Evolutionary conservation across 2,329 filamentous ascomycete species (phyloP).

Genomic region (Fusarium robinianum): DNA sequence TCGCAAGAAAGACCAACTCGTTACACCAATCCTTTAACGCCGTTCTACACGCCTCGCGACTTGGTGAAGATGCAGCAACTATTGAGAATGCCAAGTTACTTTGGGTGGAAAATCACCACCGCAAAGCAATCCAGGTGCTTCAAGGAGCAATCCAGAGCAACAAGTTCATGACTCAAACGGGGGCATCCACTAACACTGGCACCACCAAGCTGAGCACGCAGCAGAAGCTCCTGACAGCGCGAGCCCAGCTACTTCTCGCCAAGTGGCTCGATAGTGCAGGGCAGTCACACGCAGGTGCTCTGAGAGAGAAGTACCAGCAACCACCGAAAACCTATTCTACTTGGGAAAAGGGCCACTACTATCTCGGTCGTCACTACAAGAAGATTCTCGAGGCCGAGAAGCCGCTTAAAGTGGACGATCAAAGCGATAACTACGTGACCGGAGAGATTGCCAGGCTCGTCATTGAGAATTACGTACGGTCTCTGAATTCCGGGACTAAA

Average conservation of each 20-base stretch:
- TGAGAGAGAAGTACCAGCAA: constrained; percentile 81
- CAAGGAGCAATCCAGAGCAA: constrained; percentile 83
- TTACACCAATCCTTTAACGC: constrained; percentile 91
- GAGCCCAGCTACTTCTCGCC: constrained; percentile 85
- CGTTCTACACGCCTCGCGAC: constrained; percentile 82
- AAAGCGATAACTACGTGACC: constrained; percentile 74
- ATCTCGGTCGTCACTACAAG: constrained; percentile 95
- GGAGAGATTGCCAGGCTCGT: constrained; percentile 88
- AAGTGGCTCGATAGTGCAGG: constrained; percentile 98
- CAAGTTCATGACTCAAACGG: constrained; percentile 65
- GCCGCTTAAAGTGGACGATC: constrained; percentile 72
- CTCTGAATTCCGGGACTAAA: constrained; percentile 86
- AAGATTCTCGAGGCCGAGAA: constrained; percentile 92
- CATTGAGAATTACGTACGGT: constrained; percentile 90
- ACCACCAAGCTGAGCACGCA: constrained; percentile 49
- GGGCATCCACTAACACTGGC: constrained; percentile 41
- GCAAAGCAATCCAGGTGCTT: constrained; percentile 91
- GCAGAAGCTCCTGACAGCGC: constrained; percentile 66
- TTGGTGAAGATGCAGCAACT: constrained; percentile 84
- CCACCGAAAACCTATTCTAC: constrained; percentile 70
- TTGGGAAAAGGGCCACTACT: constrained; percentile 98
- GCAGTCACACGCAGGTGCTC: constrained; percentile 80
- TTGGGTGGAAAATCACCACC: constrained; percentile 91
- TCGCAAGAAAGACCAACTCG: constrained; percentile 84
- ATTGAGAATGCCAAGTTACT: constrained; percentile 93